Base-by-base conservation (phyloP, 2,329 filamentous ascomycete genomes). In the Microcera coccophila region DNA sequence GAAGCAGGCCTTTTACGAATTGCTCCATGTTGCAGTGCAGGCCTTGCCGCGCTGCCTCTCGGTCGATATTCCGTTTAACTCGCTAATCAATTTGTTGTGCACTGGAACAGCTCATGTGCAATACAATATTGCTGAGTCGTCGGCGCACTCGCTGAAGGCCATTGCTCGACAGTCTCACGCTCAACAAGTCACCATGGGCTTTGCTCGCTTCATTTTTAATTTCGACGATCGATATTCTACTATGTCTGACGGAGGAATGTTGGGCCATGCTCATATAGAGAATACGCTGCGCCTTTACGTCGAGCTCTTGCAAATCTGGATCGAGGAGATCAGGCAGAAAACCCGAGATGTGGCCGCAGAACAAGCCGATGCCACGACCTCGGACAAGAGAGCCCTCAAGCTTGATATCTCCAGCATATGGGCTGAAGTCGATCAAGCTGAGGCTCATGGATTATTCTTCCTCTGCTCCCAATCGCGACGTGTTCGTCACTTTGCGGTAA, bases 211-310 rank as follows among this genome's bases (percentile, higher is more conserved):
- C 66, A 98, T 98, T 40, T 98, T 98, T 71, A 95, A 93, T 55
- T 98, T 97, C 62, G 94, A 98, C 63, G 90, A 95, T 53, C 83
- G 90, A 18, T 98, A 98, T 64, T 89, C 91, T 1, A 97, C 93
- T 22, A 96, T 97, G 83, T 95, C 90, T 9, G 93, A 98, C 59
- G 93, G 94, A 22, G 93, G 93, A 3, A 93, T 98, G 84, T 81
- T 98, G 18, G 93, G 91, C 0, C 84, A 88, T 24, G 87, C 85
- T 4, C 93, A 98, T 59, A 96, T 98, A 44, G 93, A 98, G 63
- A 95, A 84, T 53, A 98, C 93, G 0, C 67, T 98, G 16, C 84
- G 86, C 49, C 75, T 98, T 10, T 98, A 98, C 58, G 88, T 97
- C 20, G 90, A 98, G 65, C 71, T 98, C 4, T 74, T 98, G 11